Conservation (phyloP, 768 basidiomycete genomes). For the Dacryopinax spathularia region DNA sequence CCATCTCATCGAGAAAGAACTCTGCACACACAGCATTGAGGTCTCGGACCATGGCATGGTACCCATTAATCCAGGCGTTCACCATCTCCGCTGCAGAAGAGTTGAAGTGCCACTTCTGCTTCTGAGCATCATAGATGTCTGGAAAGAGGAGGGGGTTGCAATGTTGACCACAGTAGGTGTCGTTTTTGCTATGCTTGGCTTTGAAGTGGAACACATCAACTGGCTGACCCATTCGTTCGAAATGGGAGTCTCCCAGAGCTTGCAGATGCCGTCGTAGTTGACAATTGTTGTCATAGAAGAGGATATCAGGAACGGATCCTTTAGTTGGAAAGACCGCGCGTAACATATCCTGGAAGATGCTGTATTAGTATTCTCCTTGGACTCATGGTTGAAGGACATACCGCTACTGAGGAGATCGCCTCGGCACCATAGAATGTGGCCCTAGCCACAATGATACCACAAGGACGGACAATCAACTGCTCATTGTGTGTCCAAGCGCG, state of each 20-base stretch:
- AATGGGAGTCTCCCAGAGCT: conserved; percentile 11
- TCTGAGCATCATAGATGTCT: conserved; percentile 18
- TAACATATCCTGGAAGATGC: not conserved
- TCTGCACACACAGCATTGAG: conserved; percentile 21
- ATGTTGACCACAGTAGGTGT: conserved; percentile 19
- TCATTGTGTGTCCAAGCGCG: conserved; percentile 5
- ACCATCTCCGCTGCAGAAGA: conserved; percentile 26
- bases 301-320: not conserved
- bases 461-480: conserved; percentile 5
- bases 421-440: conserved; percentile 5
- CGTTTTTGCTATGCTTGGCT: conserved; percentile 23
- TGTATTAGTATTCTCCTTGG: not conserved
- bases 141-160: conserved; percentile 21
- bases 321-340: not conserved
- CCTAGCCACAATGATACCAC: conserved; percentile 3
- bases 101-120: conserved; percentile 25
- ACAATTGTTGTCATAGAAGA: conserved; percentile 17
- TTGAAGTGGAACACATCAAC: conserved; percentile 30
- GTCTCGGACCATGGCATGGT: conserved; percentile 21
- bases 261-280: conserved; percentile 6
- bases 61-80: conserved; percentile 29
- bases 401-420: not conserved
- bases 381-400: not conserved
- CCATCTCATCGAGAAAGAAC: conserved; percentile 30
- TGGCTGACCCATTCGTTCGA: conserved; percentile 7